A percentile compares a stretch with the other conserved stretches of the same genome.
phyloP scores from a whole-genome alignment of 192 early-diverging fungal genomes.

The Umbelopsis sp. region DNA sequence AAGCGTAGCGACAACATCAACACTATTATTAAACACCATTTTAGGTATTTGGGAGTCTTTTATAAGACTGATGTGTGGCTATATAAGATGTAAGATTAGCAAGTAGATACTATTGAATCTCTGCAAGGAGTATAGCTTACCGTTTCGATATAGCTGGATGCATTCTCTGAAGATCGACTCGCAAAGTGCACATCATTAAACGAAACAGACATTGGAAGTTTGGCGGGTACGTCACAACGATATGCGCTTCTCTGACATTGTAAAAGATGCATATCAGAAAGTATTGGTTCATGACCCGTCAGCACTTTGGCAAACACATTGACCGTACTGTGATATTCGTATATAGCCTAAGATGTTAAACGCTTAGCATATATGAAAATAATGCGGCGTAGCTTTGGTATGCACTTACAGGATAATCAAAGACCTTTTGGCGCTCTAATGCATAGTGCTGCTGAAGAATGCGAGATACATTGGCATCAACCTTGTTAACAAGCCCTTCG shows the following conservation, averaged over 20 bases:
- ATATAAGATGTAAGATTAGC: background rate
- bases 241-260: background rate
- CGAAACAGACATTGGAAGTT: background rate
- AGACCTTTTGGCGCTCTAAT: background rate
- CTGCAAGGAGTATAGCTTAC: background rate
- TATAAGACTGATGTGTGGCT: background rate
- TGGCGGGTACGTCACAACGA: background rate
- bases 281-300: slow-evolving; percentile 5
- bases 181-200: slow-evolving; percentile 5
- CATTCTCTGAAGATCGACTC: background rate
- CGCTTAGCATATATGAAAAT: background rate
- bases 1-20: background rate
- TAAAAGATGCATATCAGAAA: background rate
- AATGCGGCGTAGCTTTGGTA: background rate
- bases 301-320: slow-evolving; percentile 11
- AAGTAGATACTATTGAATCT: background rate
- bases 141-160: background rate
- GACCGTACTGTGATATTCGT: background rate
- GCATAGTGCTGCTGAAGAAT: background rate
- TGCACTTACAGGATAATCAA: background rate
- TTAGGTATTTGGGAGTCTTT: background rate
- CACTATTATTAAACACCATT: background rate
- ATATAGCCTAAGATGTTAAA: background rate
- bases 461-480: background rate
- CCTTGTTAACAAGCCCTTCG: background rate